Evolutionary conservation across 2,329 filamentous ascomycete genomes (phyloP), one percentile per base, ranked within the genome.

Genomic region (Akanthomyces dipterigenus): DNA sequence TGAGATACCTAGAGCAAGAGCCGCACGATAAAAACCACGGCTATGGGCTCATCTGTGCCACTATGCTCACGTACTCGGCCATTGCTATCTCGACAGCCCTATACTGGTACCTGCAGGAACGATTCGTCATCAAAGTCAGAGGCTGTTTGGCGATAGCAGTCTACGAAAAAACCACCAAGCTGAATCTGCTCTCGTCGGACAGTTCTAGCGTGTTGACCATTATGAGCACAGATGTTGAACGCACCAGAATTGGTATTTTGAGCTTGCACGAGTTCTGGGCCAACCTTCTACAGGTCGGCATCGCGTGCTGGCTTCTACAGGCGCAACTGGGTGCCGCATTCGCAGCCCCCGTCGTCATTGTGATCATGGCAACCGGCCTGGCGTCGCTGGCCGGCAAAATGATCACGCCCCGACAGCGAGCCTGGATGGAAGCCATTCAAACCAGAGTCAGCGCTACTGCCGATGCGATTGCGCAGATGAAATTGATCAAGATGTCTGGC

Each of bases 201-300:
- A 69, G 73, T 6, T 68, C 71, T 0, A 70, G 72, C 0, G 69
- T 73, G 5, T 62, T 77, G 61, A 77, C 75, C 8, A 67, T 77
- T 14, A 77, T 77, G 75, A 75, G 70, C 62, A 69, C 72, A 18
- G 76, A 78, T 50, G 67, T 76, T n/a, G 75, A 77, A 62, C 70
- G 72, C 12, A 70, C 76, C 16, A 67, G 67, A 2, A 61, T 66
- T 1, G 73, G 72, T 0, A 68, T 72, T 31, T 64, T 66, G n/a
- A 67, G 62, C 2, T 60, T 76, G 42, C 76, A 76, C 55, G 72
- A 75, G 34, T 55, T 70, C 7, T 75, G 72, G 73, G 70, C 43
- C 43, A 46, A 46, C 12, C 3, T 12, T 26, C 2, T 26, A 2
- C 43, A 46, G 6, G 43, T 46, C 12, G 22, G 43, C 12, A 46